Conservation (phyloP, 768 basidiomycete species). For the Rhizopogon vulgaris region DNA sequence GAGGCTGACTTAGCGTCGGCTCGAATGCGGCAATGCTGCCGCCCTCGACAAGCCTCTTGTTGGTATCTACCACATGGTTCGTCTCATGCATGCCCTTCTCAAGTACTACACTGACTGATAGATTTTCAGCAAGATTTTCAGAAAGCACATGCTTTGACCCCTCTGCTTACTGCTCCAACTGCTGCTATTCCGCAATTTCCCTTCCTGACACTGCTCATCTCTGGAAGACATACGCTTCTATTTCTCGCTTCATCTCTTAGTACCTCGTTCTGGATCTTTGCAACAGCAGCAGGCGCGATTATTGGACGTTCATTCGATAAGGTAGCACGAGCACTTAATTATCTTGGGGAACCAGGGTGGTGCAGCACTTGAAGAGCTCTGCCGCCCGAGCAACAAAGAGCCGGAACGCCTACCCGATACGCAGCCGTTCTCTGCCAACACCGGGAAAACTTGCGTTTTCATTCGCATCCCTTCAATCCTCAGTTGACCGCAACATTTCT, state of each 20-base stretch:
- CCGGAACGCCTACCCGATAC: slow-evolving; percentile 21
- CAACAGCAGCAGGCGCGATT: slow-evolving; percentile 68
- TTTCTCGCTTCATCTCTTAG: slow-evolving; percentile 60
- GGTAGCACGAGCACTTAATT: slow-evolving; percentile 67
- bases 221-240: slow-evolving; percentile 92
- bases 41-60: slow-evolving; percentile 72
- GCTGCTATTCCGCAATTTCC: slow-evolving; percentile 57
- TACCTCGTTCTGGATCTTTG: slow-evolving; percentile 62
- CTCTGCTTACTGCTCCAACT: slow-evolving; percentile 54
- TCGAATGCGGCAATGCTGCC: slow-evolving; percentile 81
- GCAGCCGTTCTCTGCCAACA: slow-evolving; percentile 42
- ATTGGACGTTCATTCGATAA: slow-evolving; percentile 84
- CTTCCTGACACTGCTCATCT: slow-evolving; percentile 85
- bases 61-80: slow-evolving; percentile 94
- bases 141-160: slow-evolving; percentile 92
- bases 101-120: too few species aligned
- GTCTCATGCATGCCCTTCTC: slow-evolving; percentile 5
- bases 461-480: slow-evolving; percentile 70
- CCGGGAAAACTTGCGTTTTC: slow-evolving; percentile 63
- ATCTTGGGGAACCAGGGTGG: slow-evolving; percentile 58
- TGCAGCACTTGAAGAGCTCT: slow-evolving; percentile 74
- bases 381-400: slow-evolving; percentile 27
- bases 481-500: slow-evolving; percentile 53
- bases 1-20: slow-evolving; percentile 73
- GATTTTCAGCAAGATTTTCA: slow-evolving; percentile 55